These are phyloP conservation scores for Pleurotus giganteus DNA, from an alignment of 768 basidiomycete species.

Conservation along the genomic window DNA sequence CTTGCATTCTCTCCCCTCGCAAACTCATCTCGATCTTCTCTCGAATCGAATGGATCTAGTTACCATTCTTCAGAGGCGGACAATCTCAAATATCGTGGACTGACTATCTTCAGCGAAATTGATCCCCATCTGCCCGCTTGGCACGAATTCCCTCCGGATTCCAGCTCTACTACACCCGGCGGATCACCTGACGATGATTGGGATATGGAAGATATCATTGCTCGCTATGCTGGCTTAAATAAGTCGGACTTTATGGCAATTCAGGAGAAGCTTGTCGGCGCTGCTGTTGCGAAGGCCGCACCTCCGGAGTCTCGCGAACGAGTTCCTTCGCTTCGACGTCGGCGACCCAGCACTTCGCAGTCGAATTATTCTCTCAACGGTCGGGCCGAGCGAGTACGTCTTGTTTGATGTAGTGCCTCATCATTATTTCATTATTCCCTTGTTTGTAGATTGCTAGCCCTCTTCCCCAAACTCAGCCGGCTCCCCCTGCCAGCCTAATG, in stretches of 20 bases:
- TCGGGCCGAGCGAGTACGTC: slow-evolving; percentile 37
- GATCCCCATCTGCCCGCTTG: slow-evolving; percentile 53
- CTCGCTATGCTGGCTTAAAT: slow-evolving; percentile 63
- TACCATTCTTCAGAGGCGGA: slow-evolving; percentile 80
- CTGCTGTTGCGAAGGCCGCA: slow-evolving; percentile 54
- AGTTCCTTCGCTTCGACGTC: slow-evolving; percentile 66
- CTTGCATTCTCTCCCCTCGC: slow-evolving; percentile 68
- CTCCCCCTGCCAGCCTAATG: slow-evolving; percentile 30
- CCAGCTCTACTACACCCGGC: slow-evolving; percentile 44
- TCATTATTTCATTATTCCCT: slow-evolving; percentile 14
- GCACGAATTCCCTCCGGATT: slow-evolving; percentile 57
- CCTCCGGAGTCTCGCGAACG: slow-evolving; percentile 61
- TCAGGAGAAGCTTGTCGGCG: slow-evolving; percentile 73
- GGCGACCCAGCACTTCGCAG: slow-evolving; percentile 82
- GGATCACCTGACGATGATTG: slow-evolving; percentile 52
- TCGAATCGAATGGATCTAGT: slow-evolving; percentile 81
- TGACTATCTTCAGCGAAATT: slow-evolving; percentile 51
- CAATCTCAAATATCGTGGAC: slow-evolving; percentile 44
- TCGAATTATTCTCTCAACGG: slow-evolving; percentile 65
- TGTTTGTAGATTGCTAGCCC: slow-evolving; percentile 56
- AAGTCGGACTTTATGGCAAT: slow-evolving; percentile 69
- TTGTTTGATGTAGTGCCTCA: slow-evolving; percentile 5
- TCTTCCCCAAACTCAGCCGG: slow-evolving; percentile 43
- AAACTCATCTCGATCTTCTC: slow-evolving; percentile 76
- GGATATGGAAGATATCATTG: slow-evolving; percentile 67